These are phyloP conservation scores for Stachybotrys chartarum DNA, from an alignment of 2,329 filamentous ascomycete species.

Conservation along the genomic window DNA sequence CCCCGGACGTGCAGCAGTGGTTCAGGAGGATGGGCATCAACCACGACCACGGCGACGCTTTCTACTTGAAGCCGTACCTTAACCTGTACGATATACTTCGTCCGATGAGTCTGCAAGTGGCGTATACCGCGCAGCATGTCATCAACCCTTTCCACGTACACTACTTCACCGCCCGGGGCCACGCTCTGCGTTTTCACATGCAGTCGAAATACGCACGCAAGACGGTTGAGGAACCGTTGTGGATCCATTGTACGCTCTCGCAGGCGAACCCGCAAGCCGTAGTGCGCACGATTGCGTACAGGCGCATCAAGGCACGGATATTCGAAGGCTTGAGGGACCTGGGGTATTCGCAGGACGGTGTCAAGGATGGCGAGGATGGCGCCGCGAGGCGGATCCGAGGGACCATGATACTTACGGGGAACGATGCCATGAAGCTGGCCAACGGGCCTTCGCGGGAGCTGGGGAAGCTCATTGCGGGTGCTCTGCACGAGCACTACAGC, in stretches of 20 bases:
- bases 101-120: slow-evolving; percentile 14
- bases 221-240: slow-evolving; percentile 19
- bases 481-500: slow-evolving; percentile 6
- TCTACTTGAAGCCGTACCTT: slow-evolving; percentile 2
- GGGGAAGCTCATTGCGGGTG: slow-evolving; percentile 10
- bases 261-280: slow-evolving; percentile 9
- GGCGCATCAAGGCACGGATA: slow-evolving; percentile 17
- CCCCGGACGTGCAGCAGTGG: slow-evolving; percentile 13
- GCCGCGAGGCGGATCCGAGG: slow-evolving; percentile 10
- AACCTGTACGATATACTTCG: slow-evolving; percentile 7
- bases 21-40: slow-evolving; percentile 7
- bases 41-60: slow-evolving; percentile 13
- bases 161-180: slow-evolving; percentile 23
- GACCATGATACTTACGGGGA: slow-evolving; percentile 16
- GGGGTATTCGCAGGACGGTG: slow-evolving; percentile 12
- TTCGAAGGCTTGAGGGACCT: slow-evolving; percentile 17
- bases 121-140: slow-evolving; percentile 19
- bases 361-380: background rate
- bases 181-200: slow-evolving; percentile 19
- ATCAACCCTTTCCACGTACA: slow-evolving; percentile 23
- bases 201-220: slow-evolving; percentile 18
- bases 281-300: slow-evolving; percentile 15
- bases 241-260: slow-evolving; percentile 17
- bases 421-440: slow-evolving; percentile 10
- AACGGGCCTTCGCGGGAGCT: slow-evolving; percentile 9